Evolutionary conservation across 1,284 basidiomycete species (phyloP), one percentile per base, ranked within the genome.

Genomic region (Marasmius sp.): DNA sequence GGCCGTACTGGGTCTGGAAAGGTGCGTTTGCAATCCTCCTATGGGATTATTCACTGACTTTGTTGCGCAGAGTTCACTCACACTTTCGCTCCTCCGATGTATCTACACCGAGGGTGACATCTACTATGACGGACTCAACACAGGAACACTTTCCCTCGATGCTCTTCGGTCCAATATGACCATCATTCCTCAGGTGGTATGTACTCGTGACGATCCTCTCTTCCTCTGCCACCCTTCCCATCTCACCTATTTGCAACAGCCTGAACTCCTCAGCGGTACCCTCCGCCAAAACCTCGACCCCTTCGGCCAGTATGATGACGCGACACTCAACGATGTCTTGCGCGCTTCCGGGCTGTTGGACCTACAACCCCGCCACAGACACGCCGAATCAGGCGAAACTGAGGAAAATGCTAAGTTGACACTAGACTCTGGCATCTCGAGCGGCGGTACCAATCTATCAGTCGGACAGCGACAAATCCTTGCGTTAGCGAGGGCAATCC

Each of bases 1-100:
- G 90, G 91, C n/a, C 79, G 91, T 43, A 92, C 91, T 0, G 91
- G 91, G 10, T 88, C 85, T 66, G 90, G 90, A 55, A 92, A 92
- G 77, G 83, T 82, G 61, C 20, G 56, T 51, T n/a, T 43, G 49
- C 75, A 75, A 5, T 65, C 79, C 33, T 74, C 76, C 0, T 67
- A 79, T 1, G 67, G 77, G 81, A 70, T 68, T 51, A 80, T 77
- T 60, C 77, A 79, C 56, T 71, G 65, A 20, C 27, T 37, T 14
- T 18, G 43, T 6, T 71, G 57, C 60, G 38, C 6, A 85, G 78
- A 82, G 80, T 45, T 75, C 82, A 47, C 63, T 88, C 73, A 75
- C 81, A 58, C 68, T 86, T 68, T 73, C 79, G 27, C 73, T 88
- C 71, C 69, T 88, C 69, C 72, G 81, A n/a, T 82, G 85, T 68